phyloP scores from a whole-genome alignment of 495 filamentous ascomycete genomes.

The Penicillium parvum region DNA sequence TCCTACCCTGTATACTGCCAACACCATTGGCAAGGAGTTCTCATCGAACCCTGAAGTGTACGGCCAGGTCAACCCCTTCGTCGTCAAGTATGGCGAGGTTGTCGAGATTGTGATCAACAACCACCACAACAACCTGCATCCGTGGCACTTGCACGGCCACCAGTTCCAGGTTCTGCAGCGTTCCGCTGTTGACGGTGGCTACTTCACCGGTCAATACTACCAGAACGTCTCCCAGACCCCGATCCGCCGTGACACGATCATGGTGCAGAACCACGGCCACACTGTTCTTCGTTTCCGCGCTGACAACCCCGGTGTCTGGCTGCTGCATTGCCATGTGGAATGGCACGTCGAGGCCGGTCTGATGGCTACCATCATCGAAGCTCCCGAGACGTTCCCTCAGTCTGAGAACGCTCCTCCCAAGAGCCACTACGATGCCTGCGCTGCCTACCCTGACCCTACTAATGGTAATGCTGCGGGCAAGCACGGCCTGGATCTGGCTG shows the following conservation, averaged over 20 bases:
- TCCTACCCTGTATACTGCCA: conserved; percentile 69
- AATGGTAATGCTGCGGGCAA: conserved; percentile 27
- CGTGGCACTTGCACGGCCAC: conserved; percentile 64
- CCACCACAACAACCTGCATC: conserved; percentile 56
- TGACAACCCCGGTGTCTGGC: conserved; percentile 71
- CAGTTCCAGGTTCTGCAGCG: conserved; percentile 46
- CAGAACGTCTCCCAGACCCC: conserved; percentile 20
- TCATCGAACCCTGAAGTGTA: conserved; percentile 48
- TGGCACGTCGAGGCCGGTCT: conserved; percentile 76
- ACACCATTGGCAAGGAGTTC: conserved; percentile 41
- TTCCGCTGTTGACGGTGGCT: conserved; percentile 40
- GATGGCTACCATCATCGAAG: conserved; percentile 65
- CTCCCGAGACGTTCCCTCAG: conserved; percentile 24
- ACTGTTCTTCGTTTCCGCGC: conserved; percentile 63
- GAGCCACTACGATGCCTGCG: conserved; percentile 21
- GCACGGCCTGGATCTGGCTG: conserved; percentile 14
- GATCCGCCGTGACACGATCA: conserved; percentile 52
- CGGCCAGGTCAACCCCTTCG: conserved; percentile 39
- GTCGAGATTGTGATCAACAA: conserved; percentile 66
- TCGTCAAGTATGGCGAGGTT: conserved; percentile 44
- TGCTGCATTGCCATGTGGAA: conserved; percentile 81
- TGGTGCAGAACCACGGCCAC: conserved; percentile 51
- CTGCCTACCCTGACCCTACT: conserved; percentile 15
- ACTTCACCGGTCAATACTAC: conserved; percentile 30
- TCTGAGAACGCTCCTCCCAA: conserved; percentile 16